Conservation (phyloP, 257 asterid genomes). For the Datura wrightii region DNA sequence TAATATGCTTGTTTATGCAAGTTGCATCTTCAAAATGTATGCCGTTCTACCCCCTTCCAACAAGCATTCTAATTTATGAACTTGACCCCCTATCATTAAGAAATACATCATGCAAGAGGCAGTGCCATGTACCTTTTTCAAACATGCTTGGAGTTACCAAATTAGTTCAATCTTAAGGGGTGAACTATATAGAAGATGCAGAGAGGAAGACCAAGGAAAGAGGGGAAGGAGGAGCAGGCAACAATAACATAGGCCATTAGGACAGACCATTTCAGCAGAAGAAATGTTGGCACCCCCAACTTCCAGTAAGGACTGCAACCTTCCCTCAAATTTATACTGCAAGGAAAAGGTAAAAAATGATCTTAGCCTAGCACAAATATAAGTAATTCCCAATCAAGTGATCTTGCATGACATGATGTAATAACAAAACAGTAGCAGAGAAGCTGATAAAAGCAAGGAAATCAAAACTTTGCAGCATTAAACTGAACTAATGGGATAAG, state of each 20-base stretch:
- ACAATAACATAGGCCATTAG: conserved; percentile 52
- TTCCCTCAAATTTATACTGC: conserved; percentile 83
- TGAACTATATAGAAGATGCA: conserved; percentile 24
- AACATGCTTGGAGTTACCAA: neutral
- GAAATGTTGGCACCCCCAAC: conserved; percentile 78
- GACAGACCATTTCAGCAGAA: conserved; percentile 50
- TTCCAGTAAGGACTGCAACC: conserved; percentile 71
- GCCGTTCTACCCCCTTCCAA: neutral
- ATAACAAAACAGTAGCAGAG: neutral
- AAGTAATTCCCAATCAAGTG: conserved; percentile 27
- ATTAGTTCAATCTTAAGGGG: neutral
- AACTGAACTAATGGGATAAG: neutral
- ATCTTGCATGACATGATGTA: conserved; percentile 1
- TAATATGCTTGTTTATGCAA: neutral
- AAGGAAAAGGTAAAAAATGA: conserved; percentile 32
- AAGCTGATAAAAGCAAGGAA: neutral
- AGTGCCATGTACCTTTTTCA: neutral
- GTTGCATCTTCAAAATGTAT: conserved; percentile 5
- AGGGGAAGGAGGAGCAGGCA: conserved; percentile 33
- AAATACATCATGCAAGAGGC: neutral
- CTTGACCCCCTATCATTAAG: neutral
- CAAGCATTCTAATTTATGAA: conserved; percentile 2
- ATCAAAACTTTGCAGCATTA: neutral
- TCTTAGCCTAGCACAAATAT: conserved; percentile 22
- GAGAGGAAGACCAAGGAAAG: conserved; percentile 29